Evolutionary conservation across 139 green algal genomes (phyloP).

Genomic region (Yamagishiella unicocca): DNA sequence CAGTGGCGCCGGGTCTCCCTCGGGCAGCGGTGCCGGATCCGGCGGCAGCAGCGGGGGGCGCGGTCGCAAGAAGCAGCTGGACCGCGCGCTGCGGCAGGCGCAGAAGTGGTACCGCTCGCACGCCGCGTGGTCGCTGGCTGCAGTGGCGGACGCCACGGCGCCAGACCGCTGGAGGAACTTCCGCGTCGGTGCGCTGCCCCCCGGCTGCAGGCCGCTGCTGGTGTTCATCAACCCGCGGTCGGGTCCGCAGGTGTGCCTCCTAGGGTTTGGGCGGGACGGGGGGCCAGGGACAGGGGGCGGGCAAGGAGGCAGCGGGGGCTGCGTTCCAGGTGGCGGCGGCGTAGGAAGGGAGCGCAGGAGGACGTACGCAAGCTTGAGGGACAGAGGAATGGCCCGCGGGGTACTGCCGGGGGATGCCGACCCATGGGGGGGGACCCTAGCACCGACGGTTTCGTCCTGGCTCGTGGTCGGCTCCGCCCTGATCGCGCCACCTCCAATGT

Average conservation of each 20-base stretch:
- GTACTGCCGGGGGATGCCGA: too few species aligned
- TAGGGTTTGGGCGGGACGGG: too few species aligned
- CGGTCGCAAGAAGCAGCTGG: neutral
- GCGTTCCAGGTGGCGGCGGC: too few species aligned
- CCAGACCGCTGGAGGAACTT: slow-evolving; percentile 6
- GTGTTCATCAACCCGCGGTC: slow-evolving; percentile 83
- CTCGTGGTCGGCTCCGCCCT: too few species aligned
- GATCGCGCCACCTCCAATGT: too few species aligned
- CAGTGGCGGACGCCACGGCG: neutral
- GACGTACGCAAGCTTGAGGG: too few species aligned
- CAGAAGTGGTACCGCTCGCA: slow-evolving; percentile 19
- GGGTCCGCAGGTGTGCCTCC: slow-evolving; percentile 79
- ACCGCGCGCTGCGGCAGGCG: neutral
- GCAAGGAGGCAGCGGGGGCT: too few species aligned
- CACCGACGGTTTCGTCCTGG: too few species aligned
- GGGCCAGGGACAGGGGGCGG: neutral
- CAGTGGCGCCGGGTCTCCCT: neutral
- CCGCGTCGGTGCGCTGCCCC: slow-evolving; percentile 44
- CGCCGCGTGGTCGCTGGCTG: neutral
- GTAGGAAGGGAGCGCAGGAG: too few species aligned
- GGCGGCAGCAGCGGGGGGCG: neutral
- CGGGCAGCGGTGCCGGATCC: too few species aligned
- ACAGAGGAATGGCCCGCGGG: too few species aligned
- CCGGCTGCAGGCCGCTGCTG: slow-evolving; percentile 61
- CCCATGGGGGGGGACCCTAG: too few species aligned